A percentile compares a stretch with the other conserved stretches of the same genome.
phyloP scores from a whole-genome alignment of 225 moss, liverwort and hornwort species.

The Pseudoscleropodium purum region DNA sequence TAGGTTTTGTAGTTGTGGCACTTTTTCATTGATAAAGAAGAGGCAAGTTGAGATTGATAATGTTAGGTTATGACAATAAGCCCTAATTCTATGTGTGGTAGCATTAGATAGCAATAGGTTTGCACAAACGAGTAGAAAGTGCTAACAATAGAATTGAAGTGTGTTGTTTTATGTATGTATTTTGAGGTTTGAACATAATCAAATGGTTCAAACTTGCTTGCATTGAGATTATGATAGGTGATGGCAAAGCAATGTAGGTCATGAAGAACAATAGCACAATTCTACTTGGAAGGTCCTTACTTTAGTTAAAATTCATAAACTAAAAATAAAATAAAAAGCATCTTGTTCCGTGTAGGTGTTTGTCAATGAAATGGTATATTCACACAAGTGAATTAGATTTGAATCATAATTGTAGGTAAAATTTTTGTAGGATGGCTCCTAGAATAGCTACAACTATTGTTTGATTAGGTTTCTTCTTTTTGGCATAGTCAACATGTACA shows the following conservation, averaged over 20 bases:
- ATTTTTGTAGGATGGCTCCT: neutral
- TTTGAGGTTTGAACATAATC: neutral
- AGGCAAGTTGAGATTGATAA: neutral
- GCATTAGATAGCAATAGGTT: neutral
- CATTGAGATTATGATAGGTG: neutral
- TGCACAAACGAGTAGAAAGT: neutral
- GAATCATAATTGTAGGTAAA: neutral
- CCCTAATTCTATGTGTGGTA: neutral
- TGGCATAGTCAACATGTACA: neutral
- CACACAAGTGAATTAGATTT: no score
- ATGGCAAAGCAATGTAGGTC: neutral
- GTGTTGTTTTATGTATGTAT: neutral
- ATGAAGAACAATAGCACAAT: neutral
- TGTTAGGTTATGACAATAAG: neutral
- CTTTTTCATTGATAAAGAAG: neutral
- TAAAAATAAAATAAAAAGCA: neutral
- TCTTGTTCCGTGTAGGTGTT: no score
- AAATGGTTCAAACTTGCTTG: neutral
- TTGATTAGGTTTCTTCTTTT: neutral
- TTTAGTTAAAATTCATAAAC: neutral
- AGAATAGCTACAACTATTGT: neutral
- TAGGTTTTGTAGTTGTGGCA: rapidly evolving
- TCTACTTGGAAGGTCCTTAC: neutral
- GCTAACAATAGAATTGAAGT: neutral
- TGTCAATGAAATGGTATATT: no score